Percentiles rank a stretch among this genome's conserved stretches.
Evolutionary conservation across 2,329 filamentous ascomycete species (phyloP).

Genomic region (Talaromyces sp.): DNA sequence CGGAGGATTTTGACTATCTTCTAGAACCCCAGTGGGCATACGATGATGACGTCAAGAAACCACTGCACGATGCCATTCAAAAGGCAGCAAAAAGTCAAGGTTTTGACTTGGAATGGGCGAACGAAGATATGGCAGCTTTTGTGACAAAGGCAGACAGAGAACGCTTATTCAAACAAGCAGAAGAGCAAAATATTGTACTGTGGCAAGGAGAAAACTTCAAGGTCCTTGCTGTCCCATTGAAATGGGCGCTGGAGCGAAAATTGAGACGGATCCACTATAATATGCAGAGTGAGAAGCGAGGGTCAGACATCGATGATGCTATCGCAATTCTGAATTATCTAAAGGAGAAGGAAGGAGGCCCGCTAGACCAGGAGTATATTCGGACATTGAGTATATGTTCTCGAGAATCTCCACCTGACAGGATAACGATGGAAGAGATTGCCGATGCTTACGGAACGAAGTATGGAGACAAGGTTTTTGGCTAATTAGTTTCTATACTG

Average conservation of each 20-base stretch:
- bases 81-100: conserved; percentile 17
- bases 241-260: conserved; percentile 32
- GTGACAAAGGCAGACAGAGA: conserved; percentile 19
- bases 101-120: conserved; percentile 23
- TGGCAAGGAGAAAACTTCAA: conserved; percentile 22
- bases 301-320: conserved; percentile 23
- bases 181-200: conserved; percentile 25
- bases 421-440: conserved; percentile 22
- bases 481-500: background rate
- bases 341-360: conserved; percentile 16
- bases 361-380: conserved; percentile 20
- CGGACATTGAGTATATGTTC: conserved; percentile 22
- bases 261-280: conserved; percentile 23
- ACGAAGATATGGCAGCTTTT: conserved; percentile 27
- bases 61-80: conserved; percentile 20
- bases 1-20: conserved; percentile 27
- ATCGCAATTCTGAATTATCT: conserved; percentile 24
- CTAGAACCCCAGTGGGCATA: conserved; percentile 26
- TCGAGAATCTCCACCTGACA: conserved; percentile 23
- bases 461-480: background rate
- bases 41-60: conserved; percentile 25
- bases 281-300: conserved; percentile 17
- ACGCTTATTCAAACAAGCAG: conserved; percentile 22
- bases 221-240: conserved; percentile 26
- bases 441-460: conserved; percentile 19